phyloP scores from a whole-genome alignment of 2,329 filamentous ascomycete species.

The Fusarium anguioides region DNA sequence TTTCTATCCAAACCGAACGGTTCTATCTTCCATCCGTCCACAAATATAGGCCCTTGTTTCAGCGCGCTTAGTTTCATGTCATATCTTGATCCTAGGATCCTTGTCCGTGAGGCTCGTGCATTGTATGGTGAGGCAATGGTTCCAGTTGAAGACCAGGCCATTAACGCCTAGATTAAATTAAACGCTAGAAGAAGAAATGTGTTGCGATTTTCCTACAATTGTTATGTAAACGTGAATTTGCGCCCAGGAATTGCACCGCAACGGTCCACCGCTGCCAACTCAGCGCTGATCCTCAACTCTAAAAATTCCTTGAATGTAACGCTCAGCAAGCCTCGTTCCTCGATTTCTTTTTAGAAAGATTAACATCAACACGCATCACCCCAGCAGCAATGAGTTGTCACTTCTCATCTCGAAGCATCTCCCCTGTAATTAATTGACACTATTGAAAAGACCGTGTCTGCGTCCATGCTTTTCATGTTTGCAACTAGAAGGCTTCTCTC shows the following conservation, averaged over 20 bases:
- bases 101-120: constrained; percentile 29
- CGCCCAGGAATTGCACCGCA: constrained; percentile 5
- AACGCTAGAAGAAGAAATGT: constrained; percentile 6
- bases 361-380: constrained; percentile 20
- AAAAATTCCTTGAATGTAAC: constrained; percentile 19
- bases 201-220: constrained; percentile 18
- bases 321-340: neutral
- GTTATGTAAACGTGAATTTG: constrained; percentile 7
- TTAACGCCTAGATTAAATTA: neutral
- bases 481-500: constrained; percentile 24
- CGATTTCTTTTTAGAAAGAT: neutral
- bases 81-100: constrained; percentile 15
- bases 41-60: constrained; percentile 32
- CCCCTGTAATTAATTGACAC: constrained; percentile 9
- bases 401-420: constrained; percentile 20
- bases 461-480: constrained; percentile 13
- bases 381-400: constrained; percentile 12
- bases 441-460: constrained; percentile 8
- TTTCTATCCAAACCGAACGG: neutral
- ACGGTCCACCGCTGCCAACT: constrained; percentile 32
- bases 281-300: constrained; percentile 31
- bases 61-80: constrained; percentile 26
- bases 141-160: constrained; percentile 9
- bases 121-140: constrained; percentile 40
- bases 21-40: neutral